phyloP scores from a whole-genome alignment of 352 stramenopile genomes.

The Phytophthora pini region DNA sequence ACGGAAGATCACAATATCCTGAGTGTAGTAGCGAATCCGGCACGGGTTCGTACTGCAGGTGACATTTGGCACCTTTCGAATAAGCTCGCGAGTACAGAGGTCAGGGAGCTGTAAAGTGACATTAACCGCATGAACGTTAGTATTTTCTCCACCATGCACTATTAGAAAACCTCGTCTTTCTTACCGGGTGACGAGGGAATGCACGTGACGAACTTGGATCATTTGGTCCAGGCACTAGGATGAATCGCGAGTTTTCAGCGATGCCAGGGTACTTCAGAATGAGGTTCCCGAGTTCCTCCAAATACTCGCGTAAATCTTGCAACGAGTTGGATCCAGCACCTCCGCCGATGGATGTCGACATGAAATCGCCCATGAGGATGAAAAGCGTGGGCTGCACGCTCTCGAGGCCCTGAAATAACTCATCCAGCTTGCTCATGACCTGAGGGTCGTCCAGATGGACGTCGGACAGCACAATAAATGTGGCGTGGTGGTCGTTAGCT shows the following conservation, averaged over 20 bases:
- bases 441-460: conserved; percentile 93
- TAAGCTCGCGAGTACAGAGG: conserved; percentile 77
- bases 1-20: conserved; percentile 94
- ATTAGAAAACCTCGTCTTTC: neutral
- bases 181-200: conserved; percentile 83
- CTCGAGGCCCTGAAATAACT: conserved; percentile 91
- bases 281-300: conserved; percentile 92
- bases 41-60: conserved; percentile 93
- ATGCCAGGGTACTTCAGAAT: conserved; percentile 89
- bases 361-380: conserved; percentile 95
- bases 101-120: conserved; percentile 52
- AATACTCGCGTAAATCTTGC: conserved; percentile 84
- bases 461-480: conserved; percentile 95
- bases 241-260: conserved; percentile 86
- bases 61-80: conserved; percentile 74
- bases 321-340: conserved; percentile 69
- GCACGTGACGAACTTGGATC: conserved; percentile 88
- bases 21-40: conserved; percentile 92
- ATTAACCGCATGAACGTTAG: neutral
- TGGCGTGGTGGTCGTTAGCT: conserved; percentile 79
- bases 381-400: conserved; percentile 85
- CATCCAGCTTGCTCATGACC: conserved; percentile 90
- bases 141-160: too few species aligned
- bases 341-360: conserved; percentile 79
- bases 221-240: conserved; percentile 93